A percentile compares a stretch with the other conserved stretches of the same genome.
phyloP scores from a whole-genome alignment of 1,284 basidiomycete genomes.

The Wallemia mellicola region DNA sequence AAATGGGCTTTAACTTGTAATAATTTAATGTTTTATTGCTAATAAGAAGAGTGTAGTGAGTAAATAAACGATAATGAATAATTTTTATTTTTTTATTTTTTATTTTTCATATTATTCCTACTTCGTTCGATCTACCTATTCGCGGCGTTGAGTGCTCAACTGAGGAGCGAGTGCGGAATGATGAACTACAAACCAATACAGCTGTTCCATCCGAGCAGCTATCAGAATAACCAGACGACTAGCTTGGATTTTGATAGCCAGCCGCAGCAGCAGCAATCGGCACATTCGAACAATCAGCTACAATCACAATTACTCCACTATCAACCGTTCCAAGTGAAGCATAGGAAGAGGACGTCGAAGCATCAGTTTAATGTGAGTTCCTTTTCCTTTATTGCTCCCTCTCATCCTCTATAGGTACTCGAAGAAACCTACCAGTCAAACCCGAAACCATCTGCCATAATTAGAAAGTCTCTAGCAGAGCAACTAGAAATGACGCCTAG shows the following conservation, averaged over 20 bases:
- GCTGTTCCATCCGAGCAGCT: not conserved
- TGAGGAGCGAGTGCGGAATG: too few species aligned
- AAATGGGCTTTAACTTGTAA: not conserved
- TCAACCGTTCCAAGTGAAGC: slow-evolving; percentile 65
- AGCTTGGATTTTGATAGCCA: not conserved
- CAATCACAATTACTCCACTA: slow-evolving; percentile 17
- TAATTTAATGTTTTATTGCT: not conserved
- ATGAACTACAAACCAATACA: not conserved
- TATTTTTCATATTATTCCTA: too few species aligned
- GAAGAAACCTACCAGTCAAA: slow-evolving; percentile 56
- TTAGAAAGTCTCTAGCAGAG: slow-evolving; percentile 43
- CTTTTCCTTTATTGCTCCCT: not conserved
- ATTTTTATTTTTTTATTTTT: too few species aligned
- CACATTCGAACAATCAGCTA: too few species aligned
- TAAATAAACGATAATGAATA: too few species aligned
- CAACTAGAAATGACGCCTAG: slow-evolving; percentile 69
- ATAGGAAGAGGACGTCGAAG: slow-evolving; percentile 51
- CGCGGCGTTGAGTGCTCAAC: too few species aligned
- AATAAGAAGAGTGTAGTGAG: not conserved
- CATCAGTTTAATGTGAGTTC: slow-evolving; percentile 31
- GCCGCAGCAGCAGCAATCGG: not conserved
- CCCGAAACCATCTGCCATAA: slow-evolving; percentile 56
- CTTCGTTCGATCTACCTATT: too few species aligned
- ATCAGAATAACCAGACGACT: not conserved
- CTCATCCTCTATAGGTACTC: slow-evolving; percentile 21